Evolutionary conservation across 805 yeast genomes (phyloP), one percentile per base, ranked within the genome.

Genomic region (Metschnikowia reukaufii): DNA sequence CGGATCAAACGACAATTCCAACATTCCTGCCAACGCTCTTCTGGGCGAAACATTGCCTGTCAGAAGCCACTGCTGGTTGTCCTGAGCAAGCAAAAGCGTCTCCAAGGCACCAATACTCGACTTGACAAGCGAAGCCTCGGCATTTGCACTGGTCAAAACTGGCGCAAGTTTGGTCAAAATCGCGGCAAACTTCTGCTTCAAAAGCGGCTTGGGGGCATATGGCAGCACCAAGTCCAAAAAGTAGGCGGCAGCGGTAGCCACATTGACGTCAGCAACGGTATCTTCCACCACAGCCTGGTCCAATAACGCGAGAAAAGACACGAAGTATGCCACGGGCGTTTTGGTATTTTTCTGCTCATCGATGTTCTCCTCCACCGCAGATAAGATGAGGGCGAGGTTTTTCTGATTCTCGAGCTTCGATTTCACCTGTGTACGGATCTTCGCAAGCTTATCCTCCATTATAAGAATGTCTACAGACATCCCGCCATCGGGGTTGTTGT

Each of bases 311-410:
- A 92, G 68, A 53, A 92, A 84, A 0, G 97, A 87, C 15, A 91
- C 83, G 58, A 90, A 83, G 65, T 94, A 94, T 0, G 96, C 84
- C 21, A 88, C 84, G 21, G 96, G 83, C 13, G 86, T 74, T 48
- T 72, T 74, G 39, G 76, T 75, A 42, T 79, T 79, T 36, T 76
- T 73, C 56, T 84, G 87, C 53, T 83, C 89, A 36, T 77, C 74
- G 36, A 94, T 77, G 56, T 88, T 88, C 57, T 88, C 96, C 63
- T 94, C 99, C 40, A 94, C 91, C 3, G 97, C 96, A 18, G 85
- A 78, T 40, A 94, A 74, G 47, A 92, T 83, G 21, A 88, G 68
- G 7, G 97, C 96, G 52, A 88, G 73, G 61, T 86, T 89, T 60
- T 85, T 86, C 68, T 90, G 97, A 65, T 90, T 88, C 19, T 85